A percentile compares a stretch with the other conserved stretches of the same genome.
These are phyloP conservation scores for Kentomonas sorsogonicus DNA, from an alignment of 208 protist species.

Conservation along the genomic window DNA sequence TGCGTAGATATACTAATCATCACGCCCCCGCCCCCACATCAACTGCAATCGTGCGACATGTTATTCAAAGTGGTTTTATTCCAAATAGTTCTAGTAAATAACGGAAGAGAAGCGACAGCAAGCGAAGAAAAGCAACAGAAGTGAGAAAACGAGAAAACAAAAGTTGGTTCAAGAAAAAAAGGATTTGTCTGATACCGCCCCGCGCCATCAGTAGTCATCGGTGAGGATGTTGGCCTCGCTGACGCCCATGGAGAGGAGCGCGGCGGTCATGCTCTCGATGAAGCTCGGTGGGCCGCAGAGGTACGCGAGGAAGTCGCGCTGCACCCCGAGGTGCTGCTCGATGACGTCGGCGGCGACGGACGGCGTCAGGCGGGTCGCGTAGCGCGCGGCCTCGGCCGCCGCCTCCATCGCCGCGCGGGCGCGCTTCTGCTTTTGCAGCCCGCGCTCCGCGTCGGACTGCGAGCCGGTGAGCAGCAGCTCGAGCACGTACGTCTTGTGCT, in stretches of 20 bases:
- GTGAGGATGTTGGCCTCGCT: conserved; percentile 55
- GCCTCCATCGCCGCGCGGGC: not conserved
- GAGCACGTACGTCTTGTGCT: conserved; percentile 21
- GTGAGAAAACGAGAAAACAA: not conserved
- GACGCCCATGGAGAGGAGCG: conserved; percentile 45
- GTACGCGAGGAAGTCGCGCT: conserved; percentile 44
- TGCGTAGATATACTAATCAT: too few relatives aligned
- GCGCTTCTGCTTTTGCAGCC: conserved; percentile 9
- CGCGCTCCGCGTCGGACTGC: not conserved
- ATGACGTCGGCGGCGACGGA: conserved; percentile 31
- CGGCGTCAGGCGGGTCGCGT: not conserved
- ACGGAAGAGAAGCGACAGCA: not conserved
- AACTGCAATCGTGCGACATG: too few relatives aligned
- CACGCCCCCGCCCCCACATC: too few relatives aligned
- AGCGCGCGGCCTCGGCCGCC: not conserved
- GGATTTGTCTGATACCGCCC: not conserved
- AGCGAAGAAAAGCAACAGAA: conserved; percentile 1
- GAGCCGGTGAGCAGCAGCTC: conserved; percentile 16
- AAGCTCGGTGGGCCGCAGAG: conserved; percentile 65
- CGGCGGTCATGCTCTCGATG: conserved; percentile 27
- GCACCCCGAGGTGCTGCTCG: conserved; percentile 27
- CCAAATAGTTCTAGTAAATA: too few relatives aligned
- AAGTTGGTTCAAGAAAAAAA: conserved; percentile 8
- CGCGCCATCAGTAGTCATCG: conserved; percentile 24
- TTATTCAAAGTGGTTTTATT: too few relatives aligned